Conservation (phyloP, 768 basidiomycete species). For the Boletus subparvulus region DNA sequence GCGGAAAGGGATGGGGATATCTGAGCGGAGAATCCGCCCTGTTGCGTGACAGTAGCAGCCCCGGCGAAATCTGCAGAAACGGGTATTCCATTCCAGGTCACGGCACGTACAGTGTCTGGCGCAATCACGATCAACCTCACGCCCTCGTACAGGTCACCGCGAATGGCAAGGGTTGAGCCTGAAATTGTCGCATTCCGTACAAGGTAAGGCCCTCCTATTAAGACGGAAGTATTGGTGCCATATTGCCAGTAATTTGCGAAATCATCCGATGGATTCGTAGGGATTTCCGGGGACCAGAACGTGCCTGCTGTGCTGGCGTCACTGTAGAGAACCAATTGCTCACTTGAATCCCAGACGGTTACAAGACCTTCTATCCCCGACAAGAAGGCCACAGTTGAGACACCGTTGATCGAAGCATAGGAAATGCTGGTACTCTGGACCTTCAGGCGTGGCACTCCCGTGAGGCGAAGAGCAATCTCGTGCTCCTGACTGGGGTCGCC, state of each 20-base stretch:
- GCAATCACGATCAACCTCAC: conserved; percentile 64
- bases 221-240: conserved; percentile 66
- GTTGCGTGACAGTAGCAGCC: conserved; percentile 23
- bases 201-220: conserved; percentile 66
- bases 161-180: conserved; percentile 52
- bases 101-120: conserved; percentile 46
- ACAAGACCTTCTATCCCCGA: conserved; percentile 57
- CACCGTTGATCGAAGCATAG: conserved; percentile 20
- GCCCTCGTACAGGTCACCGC: conserved; percentile 65
- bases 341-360: conserved; percentile 63
- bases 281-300: conserved; percentile 74
- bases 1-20: conserved; percentile 36
- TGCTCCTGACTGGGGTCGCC: conserved; percentile 57
- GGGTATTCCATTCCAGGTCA: conserved; percentile 72
- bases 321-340: conserved; percentile 66
- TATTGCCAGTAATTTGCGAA: conserved; percentile 68
- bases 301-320: conserved; percentile 66
- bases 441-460: conserved; percentile 45
- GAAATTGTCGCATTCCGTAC: conserved; percentile 55
- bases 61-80: conserved; percentile 40
- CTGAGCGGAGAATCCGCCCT: conserved; percentile 51
- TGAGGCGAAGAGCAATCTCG: conserved; percentile 49
- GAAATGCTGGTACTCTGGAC: conserved; percentile 27
- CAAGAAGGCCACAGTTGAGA: conserved; percentile 53
- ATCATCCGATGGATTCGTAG: conserved; percentile 37